Percentiles rank a stretch among this genome's conserved stretches.
Evolutionary conservation across 2,329 filamentous ascomycete genomes (phyloP).

Genomic region (Colletotrichum camelliae): DNA sequence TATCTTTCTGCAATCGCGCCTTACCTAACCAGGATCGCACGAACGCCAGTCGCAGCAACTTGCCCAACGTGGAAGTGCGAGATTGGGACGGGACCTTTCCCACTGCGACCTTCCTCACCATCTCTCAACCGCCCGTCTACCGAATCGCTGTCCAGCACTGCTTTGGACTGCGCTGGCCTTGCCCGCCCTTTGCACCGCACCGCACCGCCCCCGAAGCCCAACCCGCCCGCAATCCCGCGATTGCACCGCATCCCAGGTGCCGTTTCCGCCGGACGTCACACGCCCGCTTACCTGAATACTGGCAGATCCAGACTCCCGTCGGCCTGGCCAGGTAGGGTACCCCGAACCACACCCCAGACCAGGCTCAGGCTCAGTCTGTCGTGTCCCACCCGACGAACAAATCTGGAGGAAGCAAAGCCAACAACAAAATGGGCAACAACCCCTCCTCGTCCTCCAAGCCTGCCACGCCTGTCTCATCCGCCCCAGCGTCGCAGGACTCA

Average conservation of each 20-base stretch:
- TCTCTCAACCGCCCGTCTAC: not conserved
- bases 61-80: slow-evolving; percentile 15
- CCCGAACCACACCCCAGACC: slow-evolving; percentile 22
- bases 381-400: slow-evolving; percentile 15
- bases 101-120: not conserved
- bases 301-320: slow-evolving; percentile 3
- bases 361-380: slow-evolving; percentile 1
- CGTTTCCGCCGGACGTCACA: slow-evolving; percentile 10
- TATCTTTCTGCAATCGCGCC: slow-evolving; percentile 2
- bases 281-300: slow-evolving; percentile 11
- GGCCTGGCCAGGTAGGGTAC: slow-evolving; percentile 22
- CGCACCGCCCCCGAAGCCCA: not conserved
- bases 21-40: slow-evolving; percentile 19
- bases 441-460: slow-evolving; percentile 36
- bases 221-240: not conserved
- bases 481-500: slow-evolving; percentile 30
- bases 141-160: slow-evolving; percentile 2
- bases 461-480: slow-evolving; percentile 33
- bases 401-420: slow-evolving; percentile 7
- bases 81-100: slow-evolving; percentile 2
- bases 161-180: not conserved
- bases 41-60: slow-evolving; percentile 4
- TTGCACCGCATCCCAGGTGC: not conserved
- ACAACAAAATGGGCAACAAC: slow-evolving; percentile 39
- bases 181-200: not conserved